Percentiles rank a stretch among this genome's conserved stretches.
Evolutionary conservation across 106 monocot species (phyloP).

Genomic region (Allium fistulosum): DNA sequence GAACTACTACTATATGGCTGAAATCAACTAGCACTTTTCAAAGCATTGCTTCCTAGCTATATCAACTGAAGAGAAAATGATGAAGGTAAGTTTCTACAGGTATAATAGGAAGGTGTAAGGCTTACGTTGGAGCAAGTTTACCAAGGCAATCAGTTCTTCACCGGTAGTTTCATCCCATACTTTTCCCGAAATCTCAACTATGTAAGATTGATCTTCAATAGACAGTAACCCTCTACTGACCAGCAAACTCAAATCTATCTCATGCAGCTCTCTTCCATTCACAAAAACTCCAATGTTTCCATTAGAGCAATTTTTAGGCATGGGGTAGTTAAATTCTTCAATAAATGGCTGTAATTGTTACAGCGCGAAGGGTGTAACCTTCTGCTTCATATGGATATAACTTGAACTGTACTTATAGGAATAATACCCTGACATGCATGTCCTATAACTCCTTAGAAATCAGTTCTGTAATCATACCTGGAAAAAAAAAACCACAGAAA

Average conservation of each 20-base stretch:
- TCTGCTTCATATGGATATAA: no score
- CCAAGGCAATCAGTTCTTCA: conserved; percentile 90
- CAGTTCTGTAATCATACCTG: conserved; percentile 94
- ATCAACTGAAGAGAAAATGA: no score
- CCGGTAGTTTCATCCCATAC: conserved; percentile 79
- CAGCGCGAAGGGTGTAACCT: no score
- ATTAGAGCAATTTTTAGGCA: conserved; percentile 75
- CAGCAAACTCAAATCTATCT: conserved; percentile 76
- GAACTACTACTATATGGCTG: no score
- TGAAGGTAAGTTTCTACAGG: no score
- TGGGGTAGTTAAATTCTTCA: conserved; percentile 87
- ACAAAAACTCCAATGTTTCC: conserved; percentile 79
- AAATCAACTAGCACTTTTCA: no score
- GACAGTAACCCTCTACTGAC: conserved; percentile 65
- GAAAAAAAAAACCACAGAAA: not conserved
- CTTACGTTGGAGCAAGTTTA: conserved; percentile 90
- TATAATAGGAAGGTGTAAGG: not conserved
- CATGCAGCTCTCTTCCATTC: conserved; percentile 96
- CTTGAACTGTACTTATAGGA: conserved; percentile 51
- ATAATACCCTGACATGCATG: conserved; percentile 94
- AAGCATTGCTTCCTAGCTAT: no score
- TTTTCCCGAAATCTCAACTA: conserved; percentile 78
- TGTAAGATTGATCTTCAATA: conserved; percentile 42
- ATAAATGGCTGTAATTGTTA: conserved; percentile 62
- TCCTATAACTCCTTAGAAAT: conserved; percentile 93